Percentiles rank a stretch among this genome's conserved stretches.
Evolutionary conservation across 768 basidiomycete species (phyloP).

Genomic region (Boletus vermiculosoides): DNA sequence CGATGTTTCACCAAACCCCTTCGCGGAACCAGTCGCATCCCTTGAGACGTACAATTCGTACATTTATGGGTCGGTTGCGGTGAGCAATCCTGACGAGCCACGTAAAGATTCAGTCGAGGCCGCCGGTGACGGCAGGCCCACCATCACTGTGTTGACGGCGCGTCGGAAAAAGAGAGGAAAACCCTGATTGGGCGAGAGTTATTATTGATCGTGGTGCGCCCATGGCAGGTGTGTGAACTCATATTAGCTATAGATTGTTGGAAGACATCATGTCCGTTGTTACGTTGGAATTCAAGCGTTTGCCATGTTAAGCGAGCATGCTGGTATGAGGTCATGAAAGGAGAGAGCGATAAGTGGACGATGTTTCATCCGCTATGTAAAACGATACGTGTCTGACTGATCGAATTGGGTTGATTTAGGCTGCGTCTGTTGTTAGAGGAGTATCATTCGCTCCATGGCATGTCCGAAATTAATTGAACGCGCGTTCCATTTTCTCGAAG

Average conservation of each 20-base stretch:
- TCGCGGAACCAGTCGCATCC: conserved; percentile 62
- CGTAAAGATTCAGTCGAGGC: conserved; percentile 19
- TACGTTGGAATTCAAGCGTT: conserved; percentile 17
- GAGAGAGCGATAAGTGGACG: not conserved
- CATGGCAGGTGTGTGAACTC: conserved; percentile 3
- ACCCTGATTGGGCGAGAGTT: conserved; percentile 10
- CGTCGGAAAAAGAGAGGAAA: conserved; percentile 52
- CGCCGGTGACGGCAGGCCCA: conserved; percentile 12
- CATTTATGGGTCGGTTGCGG: conserved; percentile 57
- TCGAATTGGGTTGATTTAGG: conserved; percentile 8
- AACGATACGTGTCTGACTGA: not conserved
- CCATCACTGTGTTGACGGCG: conserved; percentile 58
- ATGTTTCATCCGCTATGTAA: not conserved
- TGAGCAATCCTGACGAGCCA: conserved; percentile 45
- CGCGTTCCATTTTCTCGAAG: conserved; percentile 20
- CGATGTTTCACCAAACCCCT: conserved; percentile 64
- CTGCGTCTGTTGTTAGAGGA: not conserved
- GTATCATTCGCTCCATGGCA: not conserved
- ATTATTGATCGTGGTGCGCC: conserved; percentile 7
- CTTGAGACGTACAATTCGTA: conserved; percentile 57
- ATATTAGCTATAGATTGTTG: conserved; percentile 3
- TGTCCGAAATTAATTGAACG: conserved; percentile 13
- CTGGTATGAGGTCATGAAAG: conserved; percentile 5
- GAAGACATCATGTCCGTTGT: conserved; percentile 9
- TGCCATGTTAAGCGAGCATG: conserved; percentile 3